Conservation (phyloP, 2,329 filamentous ascomycete genomes). For the Epichloe sp. region DNA sequence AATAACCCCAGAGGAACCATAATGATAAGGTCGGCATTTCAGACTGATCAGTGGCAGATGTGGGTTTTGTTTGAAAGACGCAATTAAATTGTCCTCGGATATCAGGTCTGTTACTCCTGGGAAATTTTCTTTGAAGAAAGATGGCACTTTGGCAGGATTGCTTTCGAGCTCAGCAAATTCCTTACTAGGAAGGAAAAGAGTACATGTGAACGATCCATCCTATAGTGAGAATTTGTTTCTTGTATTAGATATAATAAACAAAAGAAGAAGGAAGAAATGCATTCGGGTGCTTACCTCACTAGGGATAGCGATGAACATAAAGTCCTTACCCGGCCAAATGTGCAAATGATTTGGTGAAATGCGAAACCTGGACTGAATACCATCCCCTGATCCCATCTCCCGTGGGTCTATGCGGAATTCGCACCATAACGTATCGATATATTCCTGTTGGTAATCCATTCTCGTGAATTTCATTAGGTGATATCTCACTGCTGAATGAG, state of each 20-base stretch:
- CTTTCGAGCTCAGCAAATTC: conserved; percentile 57
- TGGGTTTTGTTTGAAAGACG: conserved; percentile 69
- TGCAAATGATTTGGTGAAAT: conserved; percentile 91
- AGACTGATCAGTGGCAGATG: conserved; percentile 89
- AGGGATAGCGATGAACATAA: conserved; percentile 98
- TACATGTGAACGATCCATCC: conserved; percentile 90
- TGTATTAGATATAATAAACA: conserved; percentile 4
- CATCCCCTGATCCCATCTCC: conserved; percentile 13
- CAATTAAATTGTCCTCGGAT: conserved; percentile 49
- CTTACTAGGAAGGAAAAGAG: conserved; percentile 68
- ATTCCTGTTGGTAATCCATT: conserved; percentile 86
- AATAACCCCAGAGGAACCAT: conserved; percentile 62
- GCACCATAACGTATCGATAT: conserved; percentile 95
- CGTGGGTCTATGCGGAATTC: conserved; percentile 70
- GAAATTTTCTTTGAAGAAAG: conserved; percentile 74
- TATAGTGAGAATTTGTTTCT: conserved; percentile 20
- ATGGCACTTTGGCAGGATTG: conserved; percentile 43
- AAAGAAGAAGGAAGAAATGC: neutral
- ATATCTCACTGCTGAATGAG: conserved; percentile 80
- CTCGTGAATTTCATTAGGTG: conserved; percentile 92
- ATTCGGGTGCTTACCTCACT: conserved; percentile 34
- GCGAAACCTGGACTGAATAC: conserved; percentile 41
- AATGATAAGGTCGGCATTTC: conserved; percentile 85
- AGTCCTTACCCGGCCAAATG: conserved; percentile 88
- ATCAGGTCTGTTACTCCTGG: conserved; percentile 72